Base-by-base conservation (phyloP, 257 asterid species). In the Knoxia roxburghii region DNA sequence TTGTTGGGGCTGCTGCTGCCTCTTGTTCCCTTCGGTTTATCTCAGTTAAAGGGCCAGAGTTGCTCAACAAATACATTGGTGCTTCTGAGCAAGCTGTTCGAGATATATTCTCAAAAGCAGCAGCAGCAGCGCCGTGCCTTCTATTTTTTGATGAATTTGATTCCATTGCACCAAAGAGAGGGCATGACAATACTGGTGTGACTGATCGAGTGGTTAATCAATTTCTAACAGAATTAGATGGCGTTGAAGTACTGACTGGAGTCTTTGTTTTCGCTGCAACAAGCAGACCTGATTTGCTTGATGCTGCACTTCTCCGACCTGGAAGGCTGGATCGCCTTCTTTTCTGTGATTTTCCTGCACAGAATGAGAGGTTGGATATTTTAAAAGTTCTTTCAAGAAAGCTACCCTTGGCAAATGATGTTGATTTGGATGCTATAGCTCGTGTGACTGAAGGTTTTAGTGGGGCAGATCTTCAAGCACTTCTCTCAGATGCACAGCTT, bases 11-110 rank as follows among this genome's bases (percentile, higher is more conserved):
- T 73, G 95, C 97, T 75, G 99, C 99, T 77, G 94, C 95, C 30
- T 93, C 99, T 70, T 93, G 97, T 83, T 88, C 96, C 17, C 77
- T 93, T 55, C 91, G 97, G 53, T 93, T 93, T 76, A 88, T 93
- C 83, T 90, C 99, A 35, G 96, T 93, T 69, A 93, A 93, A 80
- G 99, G 99, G 61, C 99, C 97, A 50, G 99, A 93, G 82, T 77
- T 93, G 79, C 91, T 93, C 77, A 93, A 93, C 69, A 93, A 93
- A 76, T 93, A 93, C 69, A 93, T 93, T 35, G 99, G 99, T 77
- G 99, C 99, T 79, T 93, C 97, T 72, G 99, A 90, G 83, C 99
- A 93, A 86, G 99, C 96, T 53, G 99, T 93, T 35, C 85, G 96
- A 54, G 99, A 93, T 78, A 88, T 93, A 76, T 93, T 93, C 85